Evolutionary conservation across 495 filamentous ascomycete genomes (phyloP), one percentile per base, ranked within the genome.

Genomic region (Cenococcum geophilum): DNA sequence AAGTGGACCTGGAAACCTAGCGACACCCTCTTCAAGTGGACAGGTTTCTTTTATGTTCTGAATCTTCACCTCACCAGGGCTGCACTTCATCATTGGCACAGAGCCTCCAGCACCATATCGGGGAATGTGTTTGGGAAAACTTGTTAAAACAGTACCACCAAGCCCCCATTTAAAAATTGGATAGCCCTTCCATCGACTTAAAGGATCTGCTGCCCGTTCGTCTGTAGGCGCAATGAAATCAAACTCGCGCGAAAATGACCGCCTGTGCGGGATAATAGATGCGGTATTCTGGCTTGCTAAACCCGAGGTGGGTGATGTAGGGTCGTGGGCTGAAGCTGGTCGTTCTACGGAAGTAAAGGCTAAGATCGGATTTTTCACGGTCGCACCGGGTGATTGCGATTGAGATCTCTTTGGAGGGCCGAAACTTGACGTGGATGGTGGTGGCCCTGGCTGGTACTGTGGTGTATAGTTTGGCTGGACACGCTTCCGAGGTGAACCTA

Each of bases 161-260:
- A 95, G 86, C 0, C 90, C 92, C 83, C 95, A 97, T 4, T 81
- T 80, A 67, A 97, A 83, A 8, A 96, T 82, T 0, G 93, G 95
- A 16, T 81, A 80, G 8, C 93, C 93, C 74, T 87, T 88, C 93
- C 93, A 99, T 64, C 95, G 81, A 64, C 91, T 79, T 4, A 97
- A 76, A 16, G 83, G 82, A 74, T 99, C 93, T 10, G 78, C 70
- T 60, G 89, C 83, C 22, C 87, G 83, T n/a, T 88, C 89, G 74
- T 97, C 91, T 6, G 79, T 85, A 11, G 93, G 95, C 5, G 76
- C 60, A 45, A 77, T 71, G 60, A 73, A 79, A 21, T 72, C 70
- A 21, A 74, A 58, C 20, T 76, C 72, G 2, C 67, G 67, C 1
- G 75, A 76, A 51, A 74, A 68, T 20, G 70, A 61, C 3, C 74